Conservation (phyloP, 345 rosid genomes). For the Reutealis trisperma region DNA sequence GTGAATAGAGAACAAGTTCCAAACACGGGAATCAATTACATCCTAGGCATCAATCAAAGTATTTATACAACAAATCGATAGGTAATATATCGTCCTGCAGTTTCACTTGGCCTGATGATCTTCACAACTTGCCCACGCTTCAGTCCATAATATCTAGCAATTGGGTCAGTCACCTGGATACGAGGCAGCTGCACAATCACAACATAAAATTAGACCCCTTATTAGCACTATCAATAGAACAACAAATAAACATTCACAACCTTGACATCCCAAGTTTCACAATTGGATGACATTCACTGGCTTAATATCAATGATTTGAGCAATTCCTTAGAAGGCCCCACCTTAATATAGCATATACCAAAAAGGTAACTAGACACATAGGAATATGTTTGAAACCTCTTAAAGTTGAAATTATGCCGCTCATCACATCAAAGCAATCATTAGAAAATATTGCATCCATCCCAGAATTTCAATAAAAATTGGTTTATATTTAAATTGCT, state of each 20-base stretch:
- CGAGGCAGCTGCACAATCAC: constrained; percentile 30
- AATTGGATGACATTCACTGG: neutral
- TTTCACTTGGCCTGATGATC: constrained; percentile 38
- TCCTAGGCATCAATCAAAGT: neutral
- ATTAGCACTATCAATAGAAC: neutral
- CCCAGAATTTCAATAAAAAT: too few relatives aligned
- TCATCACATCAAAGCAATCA: too few relatives aligned
- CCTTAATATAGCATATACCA: too few relatives aligned
- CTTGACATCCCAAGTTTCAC: neutral
- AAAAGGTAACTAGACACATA: too few relatives aligned
- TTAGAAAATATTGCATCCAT: too few relatives aligned
- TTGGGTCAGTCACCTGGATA: constrained; percentile 32
- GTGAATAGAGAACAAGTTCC: neutral
- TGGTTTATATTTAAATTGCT: too few relatives aligned
- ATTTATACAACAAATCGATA: constrained; percentile 33
- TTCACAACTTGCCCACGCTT: constrained; percentile 38
- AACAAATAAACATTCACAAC: neutral
- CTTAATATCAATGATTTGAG: too few relatives aligned
- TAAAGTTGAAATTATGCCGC: too few relatives aligned
- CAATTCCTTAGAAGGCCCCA: neutral
- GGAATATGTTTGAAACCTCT: too few relatives aligned
- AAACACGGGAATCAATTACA: neutral
- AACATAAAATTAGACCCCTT: neutral
- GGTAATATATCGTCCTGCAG: constrained; percentile 37
- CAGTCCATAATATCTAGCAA: constrained; percentile 37